Percentiles rank a stretch among this genome's conserved stretches.
Conservation (phyloP, 2,329 filamentous ascomycete species). For the Ascochyta rabiei region DNA sequence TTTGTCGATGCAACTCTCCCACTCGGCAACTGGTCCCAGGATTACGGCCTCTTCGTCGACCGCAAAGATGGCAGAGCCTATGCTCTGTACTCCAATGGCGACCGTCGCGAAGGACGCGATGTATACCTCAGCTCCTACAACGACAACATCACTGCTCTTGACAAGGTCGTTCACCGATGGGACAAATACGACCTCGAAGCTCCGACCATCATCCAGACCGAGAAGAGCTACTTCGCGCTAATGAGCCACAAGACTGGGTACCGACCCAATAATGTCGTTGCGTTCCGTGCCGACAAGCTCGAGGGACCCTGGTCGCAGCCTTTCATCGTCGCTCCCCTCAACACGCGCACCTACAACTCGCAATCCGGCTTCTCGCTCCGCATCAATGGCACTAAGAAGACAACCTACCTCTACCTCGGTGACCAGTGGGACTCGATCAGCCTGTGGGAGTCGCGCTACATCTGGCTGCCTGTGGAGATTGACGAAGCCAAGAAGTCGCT, state of each 20-base stretch:
- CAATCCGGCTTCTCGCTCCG: conserved; percentile 59
- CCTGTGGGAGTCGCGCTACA: conserved; percentile 63
- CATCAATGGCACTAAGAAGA: conserved; percentile 57
- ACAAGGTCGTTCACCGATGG: conserved; percentile 61
- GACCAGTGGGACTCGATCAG: conserved; percentile 63
- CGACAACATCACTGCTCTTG: conserved; percentile 57
- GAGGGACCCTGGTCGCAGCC: conserved; percentile 62
- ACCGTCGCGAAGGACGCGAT: conserved; percentile 60
- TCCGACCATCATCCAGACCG: conserved; percentile 65
- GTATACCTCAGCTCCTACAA: conserved; percentile 64
- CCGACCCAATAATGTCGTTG: conserved; percentile 66
- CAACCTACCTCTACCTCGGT: conserved; percentile 59
- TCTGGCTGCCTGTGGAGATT: conserved; percentile 62
- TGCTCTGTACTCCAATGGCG: conserved; percentile 65
- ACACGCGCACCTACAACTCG: conserved; percentile 60
- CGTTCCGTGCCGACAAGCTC: conserved; percentile 60
- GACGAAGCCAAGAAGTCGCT: conserved; percentile 60
- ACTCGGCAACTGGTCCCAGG: conserved; percentile 67
- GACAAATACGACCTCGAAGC: conserved; percentile 67
- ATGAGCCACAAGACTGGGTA: conserved; percentile 71
- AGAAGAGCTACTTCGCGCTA: conserved; percentile 64
- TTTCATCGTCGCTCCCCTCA: conserved; percentile 58
- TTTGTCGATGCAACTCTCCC: conserved; percentile 62
- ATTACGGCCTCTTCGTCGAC: conserved; percentile 66
- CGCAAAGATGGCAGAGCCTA: conserved; percentile 63